Percentiles rank a stretch among this genome's conserved stretches.
These are phyloP conservation scores for Rhizopus microsporus DNA, from an alignment of 371 early-diverging fungal genomes.

Conservation along the genomic window DNA sequence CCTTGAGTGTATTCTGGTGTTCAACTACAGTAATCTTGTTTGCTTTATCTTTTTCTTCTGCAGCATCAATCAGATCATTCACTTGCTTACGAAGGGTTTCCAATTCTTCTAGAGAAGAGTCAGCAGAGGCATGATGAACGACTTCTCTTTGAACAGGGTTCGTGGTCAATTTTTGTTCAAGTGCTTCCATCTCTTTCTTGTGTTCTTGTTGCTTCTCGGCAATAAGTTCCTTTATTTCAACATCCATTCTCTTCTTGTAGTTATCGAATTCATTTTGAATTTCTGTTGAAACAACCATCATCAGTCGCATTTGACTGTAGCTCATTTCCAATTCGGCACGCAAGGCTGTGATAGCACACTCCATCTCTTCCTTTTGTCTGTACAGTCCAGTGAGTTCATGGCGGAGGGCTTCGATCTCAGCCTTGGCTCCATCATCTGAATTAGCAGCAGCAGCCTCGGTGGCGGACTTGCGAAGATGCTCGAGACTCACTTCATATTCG, in stretches of 20 bases:
- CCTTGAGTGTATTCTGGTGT: neutral
- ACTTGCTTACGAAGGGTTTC: slow-evolving; percentile 6
- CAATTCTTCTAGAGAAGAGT: slow-evolving; percentile 6
- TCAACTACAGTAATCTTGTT: neutral
- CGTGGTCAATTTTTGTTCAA: slow-evolving; percentile 13
- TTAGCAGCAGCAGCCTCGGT: slow-evolving; percentile 10
- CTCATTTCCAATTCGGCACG: slow-evolving; percentile 31
- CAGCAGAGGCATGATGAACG: neutral
- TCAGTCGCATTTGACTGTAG: slow-evolving; percentile 28
- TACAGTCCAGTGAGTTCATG: slow-evolving; percentile 20
- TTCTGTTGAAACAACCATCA: slow-evolving; percentile 37
- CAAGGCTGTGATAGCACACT: slow-evolving; percentile 21
- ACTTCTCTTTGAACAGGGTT: neutral
- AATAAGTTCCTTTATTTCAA: slow-evolving; percentile 9
- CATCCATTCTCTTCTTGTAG: slow-evolving; percentile 18
- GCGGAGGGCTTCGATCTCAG: slow-evolving; percentile 17
- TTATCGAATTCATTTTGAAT: slow-evolving; percentile 33
- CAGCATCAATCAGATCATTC: neutral
- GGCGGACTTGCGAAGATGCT: slow-evolving; percentile 5
- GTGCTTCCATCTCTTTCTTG: slow-evolving; percentile 8
- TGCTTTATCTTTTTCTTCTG: neutral
- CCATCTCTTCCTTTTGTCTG: slow-evolving; percentile 21
- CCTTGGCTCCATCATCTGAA: slow-evolving; percentile 3
- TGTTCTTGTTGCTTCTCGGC: slow-evolving; percentile 13
- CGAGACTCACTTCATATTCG: slow-evolving; percentile 20